These are phyloP conservation scores for Dicorynia guianensis DNA, from an alignment of 306 rosid species.

Conservation along the genomic window DNA sequence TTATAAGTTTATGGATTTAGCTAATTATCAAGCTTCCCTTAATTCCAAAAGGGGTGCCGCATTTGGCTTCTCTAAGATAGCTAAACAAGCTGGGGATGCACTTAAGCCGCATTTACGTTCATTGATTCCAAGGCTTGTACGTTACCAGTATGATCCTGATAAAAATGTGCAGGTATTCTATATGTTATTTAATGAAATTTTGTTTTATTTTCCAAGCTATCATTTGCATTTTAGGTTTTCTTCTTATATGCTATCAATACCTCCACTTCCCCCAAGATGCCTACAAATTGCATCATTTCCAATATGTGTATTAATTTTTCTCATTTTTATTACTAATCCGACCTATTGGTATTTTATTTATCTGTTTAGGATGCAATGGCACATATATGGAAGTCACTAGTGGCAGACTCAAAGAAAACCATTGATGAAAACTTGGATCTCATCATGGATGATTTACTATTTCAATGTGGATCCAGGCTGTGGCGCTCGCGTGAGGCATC, in stretches of 20 bases:
- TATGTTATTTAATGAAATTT: neutral
- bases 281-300: constrained; percentile 18
- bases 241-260: neutral
- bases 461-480: constrained; percentile 93
- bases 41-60: constrained; percentile 97
- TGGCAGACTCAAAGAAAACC: constrained; percentile 90
- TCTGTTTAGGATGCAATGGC: constrained; percentile 90
- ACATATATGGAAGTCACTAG: constrained; percentile 97
- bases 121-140: constrained; percentile 93
- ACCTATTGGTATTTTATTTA: constrained; percentile 36
- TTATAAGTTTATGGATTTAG: constrained; percentile 97
- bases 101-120: constrained; percentile 78
- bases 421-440: constrained; percentile 86
- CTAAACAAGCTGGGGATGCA: constrained; percentile 95
- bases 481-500: constrained; percentile 99
- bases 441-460: constrained; percentile 78
- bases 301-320: constrained; percentile 21
- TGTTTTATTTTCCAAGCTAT: neutral
- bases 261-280: neutral
- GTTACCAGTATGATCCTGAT: constrained; percentile 98
- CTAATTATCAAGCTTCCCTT: constrained; percentile 90
- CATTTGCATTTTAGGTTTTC: constrained; percentile 18
- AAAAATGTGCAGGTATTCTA: constrained; percentile 91
- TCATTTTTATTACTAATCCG: constrained; percentile 23
- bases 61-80: constrained; percentile 97